phyloP scores from a whole-genome alignment of 1,139 yeast species.

The Candida sanyaensis region DNA sequence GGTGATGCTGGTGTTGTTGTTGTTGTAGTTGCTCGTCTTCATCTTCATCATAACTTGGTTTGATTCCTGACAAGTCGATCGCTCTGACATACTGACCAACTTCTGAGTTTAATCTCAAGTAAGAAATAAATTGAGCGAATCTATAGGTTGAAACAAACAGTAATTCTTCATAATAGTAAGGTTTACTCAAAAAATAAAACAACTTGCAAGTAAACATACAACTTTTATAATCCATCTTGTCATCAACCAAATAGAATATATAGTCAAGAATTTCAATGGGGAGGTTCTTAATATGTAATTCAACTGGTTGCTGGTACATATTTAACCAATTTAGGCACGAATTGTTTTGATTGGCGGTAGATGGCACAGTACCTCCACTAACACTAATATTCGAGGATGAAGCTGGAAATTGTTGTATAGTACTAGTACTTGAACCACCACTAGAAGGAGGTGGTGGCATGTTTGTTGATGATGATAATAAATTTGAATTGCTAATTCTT shows the following conservation, averaged over 20 bases:
- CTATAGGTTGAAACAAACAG: slow-evolving; percentile 67
- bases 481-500: slow-evolving; percentile 19
- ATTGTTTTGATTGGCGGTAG: slow-evolving; percentile 7
- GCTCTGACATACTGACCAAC: slow-evolving; percentile 57
- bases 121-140: slow-evolving; percentile 74
- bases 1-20: slow-evolving; percentile 7
- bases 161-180: slow-evolving; percentile 55
- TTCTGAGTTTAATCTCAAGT: slow-evolving; percentile 53
- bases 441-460: slow-evolving; percentile 1
- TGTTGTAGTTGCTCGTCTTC: slow-evolving; percentile 22
- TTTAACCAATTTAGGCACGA: slow-evolving; percentile 3
- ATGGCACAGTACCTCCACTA: background rate
- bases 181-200: slow-evolving; percentile 55
- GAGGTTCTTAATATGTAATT: slow-evolving; percentile 21
- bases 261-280: slow-evolving; percentile 40
- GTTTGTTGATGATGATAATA: slow-evolving; percentile 2
- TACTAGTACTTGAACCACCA: background rate
- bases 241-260: slow-evolving; percentile 33
- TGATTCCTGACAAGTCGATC: slow-evolving; percentile 57
- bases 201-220: slow-evolving; percentile 53
- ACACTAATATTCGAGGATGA: background rate
- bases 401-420: background rate
- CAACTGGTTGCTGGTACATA: slow-evolving; percentile 8
- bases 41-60: slow-evolving; percentile 49
- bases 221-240: slow-evolving; percentile 24